A percentile compares a stretch with the other conserved stretches of the same genome.
phyloP scores from a whole-genome alignment of 225 moss, liverwort and hornwort genomes.

The Rhytidiadelphus loreus region DNA sequence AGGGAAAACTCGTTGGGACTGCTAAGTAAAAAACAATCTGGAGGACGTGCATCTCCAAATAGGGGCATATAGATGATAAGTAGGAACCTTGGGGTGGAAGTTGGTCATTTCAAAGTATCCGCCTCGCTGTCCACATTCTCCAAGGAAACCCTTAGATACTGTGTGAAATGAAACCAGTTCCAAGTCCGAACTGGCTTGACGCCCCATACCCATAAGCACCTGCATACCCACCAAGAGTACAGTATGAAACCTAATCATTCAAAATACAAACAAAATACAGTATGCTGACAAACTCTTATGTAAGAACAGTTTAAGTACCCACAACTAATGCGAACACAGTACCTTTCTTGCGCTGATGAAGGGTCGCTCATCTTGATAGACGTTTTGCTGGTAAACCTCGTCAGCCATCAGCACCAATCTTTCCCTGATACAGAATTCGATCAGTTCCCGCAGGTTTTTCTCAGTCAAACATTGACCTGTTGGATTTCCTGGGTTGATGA shows the following conservation, averaged over 20 bases:
- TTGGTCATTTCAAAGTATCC: constrained; percentile 95
- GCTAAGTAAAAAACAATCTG: background rate
- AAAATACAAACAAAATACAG: background rate
- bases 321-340: background rate
- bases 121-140: constrained; percentile 92
- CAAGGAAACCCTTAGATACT: constrained; percentile 74
- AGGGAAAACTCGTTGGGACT: background rate
- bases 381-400: constrained; percentile 84
- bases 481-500: constrained; percentile 92
- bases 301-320: background rate
- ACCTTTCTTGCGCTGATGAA: constrained; percentile 91
- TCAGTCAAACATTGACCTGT: constrained; percentile 80
- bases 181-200: constrained; percentile 31
- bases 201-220: constrained; percentile 66
- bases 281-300: background rate
- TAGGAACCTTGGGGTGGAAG: constrained; percentile 51
- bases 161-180: constrained; percentile 86
- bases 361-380: constrained; percentile 85
- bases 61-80: background rate
- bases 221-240: background rate
- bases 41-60: background rate
- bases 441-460: constrained; percentile 53
- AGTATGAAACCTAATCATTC: background rate
- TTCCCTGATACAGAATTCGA: constrained; percentile 65
- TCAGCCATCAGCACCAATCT: constrained; percentile 73